Conservation (phyloP, 805 yeast genomes). For the Barnettozyma wickerhamii region DNA sequence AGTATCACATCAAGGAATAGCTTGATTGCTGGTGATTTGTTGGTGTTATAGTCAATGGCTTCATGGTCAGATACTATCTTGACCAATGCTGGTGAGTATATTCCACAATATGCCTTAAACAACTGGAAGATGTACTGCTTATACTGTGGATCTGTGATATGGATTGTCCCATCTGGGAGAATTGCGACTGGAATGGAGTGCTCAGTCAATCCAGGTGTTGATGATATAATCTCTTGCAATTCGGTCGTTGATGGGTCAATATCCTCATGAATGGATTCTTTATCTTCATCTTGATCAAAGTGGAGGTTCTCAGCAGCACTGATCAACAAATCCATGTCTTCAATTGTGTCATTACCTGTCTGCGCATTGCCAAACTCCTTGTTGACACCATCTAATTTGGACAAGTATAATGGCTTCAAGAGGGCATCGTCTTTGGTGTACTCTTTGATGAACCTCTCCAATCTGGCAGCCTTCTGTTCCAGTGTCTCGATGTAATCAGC, state of each 20-base stretch:
- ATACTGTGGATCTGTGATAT: conserved; percentile 10
- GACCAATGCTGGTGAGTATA: conserved; percentile 17
- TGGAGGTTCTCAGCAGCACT: conserved; percentile 1
- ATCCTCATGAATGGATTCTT: not conserved
- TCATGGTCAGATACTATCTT: conserved; percentile 13
- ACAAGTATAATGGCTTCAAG: conserved; percentile 6
- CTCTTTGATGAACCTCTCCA: conserved; percentile 21
- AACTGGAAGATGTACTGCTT: conserved; percentile 5
- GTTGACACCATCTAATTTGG: conserved; percentile 6
- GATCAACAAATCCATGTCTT: conserved; percentile 1
- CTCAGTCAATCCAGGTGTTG: not conserved
- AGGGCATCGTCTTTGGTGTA: conserved; percentile 23
- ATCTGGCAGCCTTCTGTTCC: conserved; percentile 20
- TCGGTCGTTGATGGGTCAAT: conserved; percentile 6
- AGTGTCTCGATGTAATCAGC: conserved; percentile 29
- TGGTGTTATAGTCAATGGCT: conserved; percentile 17
- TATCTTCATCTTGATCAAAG: not conserved
- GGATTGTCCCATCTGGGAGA: not conserved
- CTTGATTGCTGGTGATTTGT: conserved; percentile 17
- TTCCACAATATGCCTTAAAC: conserved; percentile 11
- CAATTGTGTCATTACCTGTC: too few species aligned
- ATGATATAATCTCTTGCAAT: conserved; percentile 2
- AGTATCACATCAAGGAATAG: conserved; percentile 23
- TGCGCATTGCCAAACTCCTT: not conserved
- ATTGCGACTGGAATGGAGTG: conserved; percentile 6